Conservation (phyloP, 768 basidiomycete genomes). For the Austroboletus festivus region DNA sequence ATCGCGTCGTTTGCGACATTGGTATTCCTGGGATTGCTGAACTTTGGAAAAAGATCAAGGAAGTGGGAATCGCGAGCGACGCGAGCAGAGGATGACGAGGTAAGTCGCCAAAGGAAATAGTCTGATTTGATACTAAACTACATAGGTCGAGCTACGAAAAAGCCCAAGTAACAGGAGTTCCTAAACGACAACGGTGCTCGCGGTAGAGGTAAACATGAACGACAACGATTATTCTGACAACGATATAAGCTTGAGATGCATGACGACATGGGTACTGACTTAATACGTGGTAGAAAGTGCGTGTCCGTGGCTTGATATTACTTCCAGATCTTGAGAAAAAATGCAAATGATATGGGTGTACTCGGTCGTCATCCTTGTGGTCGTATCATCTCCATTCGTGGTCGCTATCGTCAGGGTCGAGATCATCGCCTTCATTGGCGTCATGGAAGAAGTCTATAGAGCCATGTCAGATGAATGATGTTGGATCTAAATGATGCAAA, state of each 20-base stretch:
- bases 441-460: slow-evolving; percentile 59
- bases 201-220: slow-evolving; percentile 3
- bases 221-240: slow-evolving; percentile 1
- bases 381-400: slow-evolving; percentile 32
- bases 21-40: slow-evolving; percentile 39
- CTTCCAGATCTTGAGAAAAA: slow-evolving; percentile 18
- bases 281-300: slow-evolving; percentile 6
- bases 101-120: slow-evolving; percentile 7
- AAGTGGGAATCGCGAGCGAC: not conserved
- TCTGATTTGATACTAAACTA: slow-evolving; percentile 2
- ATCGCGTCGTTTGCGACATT: slow-evolving; percentile 38
- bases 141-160: slow-evolving; percentile 23
- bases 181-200: not conserved
- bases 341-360: slow-evolving; percentile 18
- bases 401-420: slow-evolving; percentile 32
- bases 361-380: not conserved
- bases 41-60: slow-evolving; percentile 19
- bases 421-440: slow-evolving; percentile 46
- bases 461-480: slow-evolving; percentile 1
- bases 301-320: slow-evolving; percentile 19
- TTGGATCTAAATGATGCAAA: slow-evolving; percentile 13
- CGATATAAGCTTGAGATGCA: slow-evolving; percentile 1
- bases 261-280: slow-evolving; percentile 17
- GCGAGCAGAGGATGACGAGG: slow-evolving; percentile 11
- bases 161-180: slow-evolving; percentile 12